Conservation (phyloP, 1,139 yeast species). For the Geotrichum aggregatum region DNA sequence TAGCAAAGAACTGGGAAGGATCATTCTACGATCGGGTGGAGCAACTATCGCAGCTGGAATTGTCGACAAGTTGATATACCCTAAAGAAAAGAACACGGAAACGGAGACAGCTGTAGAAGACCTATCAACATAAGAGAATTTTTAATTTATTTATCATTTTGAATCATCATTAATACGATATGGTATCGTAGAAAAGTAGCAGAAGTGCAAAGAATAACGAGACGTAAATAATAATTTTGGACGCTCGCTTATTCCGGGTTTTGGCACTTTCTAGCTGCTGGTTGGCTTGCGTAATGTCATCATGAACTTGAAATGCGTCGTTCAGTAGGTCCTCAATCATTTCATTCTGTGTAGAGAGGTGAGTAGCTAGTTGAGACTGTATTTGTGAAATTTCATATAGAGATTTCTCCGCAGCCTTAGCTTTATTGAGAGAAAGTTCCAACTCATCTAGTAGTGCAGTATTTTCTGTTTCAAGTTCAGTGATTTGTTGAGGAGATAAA, state of each 20-base stretch:
- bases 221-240: conserved; percentile 58
- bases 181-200: conserved; percentile 56
- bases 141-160: no score
- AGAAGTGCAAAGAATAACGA: conserved; percentile 62
- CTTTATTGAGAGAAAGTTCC: conserved; percentile 42
- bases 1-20: conserved; percentile 66
- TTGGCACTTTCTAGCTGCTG: conserved; percentile 68
- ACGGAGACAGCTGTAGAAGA: background rate
- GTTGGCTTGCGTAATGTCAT: conserved; percentile 72
- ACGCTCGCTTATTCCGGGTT: conserved; percentile 62
- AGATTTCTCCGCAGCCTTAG: conserved; percentile 59
- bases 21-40: conserved; percentile 84
- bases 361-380: conserved; percentile 73
- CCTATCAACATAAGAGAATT: no score
- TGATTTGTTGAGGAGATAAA: conserved; percentile 60
- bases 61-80: conserved; percentile 32
- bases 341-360: conserved; percentile 70
- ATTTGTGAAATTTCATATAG: conserved; percentile 75
- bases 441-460: conserved; percentile 66
- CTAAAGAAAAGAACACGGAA: conserved; percentile 3
- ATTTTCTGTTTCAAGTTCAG: conserved; percentile 68
- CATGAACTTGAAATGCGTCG: conserved; percentile 64
- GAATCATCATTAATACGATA: conserved; percentile 5
- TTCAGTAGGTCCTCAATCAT: conserved; percentile 64
- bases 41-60: conserved; percentile 84